phyloP scores from a whole-genome alignment of 2,329 filamentous ascomycete genomes.

The Cladosporium colombiae region DNA sequence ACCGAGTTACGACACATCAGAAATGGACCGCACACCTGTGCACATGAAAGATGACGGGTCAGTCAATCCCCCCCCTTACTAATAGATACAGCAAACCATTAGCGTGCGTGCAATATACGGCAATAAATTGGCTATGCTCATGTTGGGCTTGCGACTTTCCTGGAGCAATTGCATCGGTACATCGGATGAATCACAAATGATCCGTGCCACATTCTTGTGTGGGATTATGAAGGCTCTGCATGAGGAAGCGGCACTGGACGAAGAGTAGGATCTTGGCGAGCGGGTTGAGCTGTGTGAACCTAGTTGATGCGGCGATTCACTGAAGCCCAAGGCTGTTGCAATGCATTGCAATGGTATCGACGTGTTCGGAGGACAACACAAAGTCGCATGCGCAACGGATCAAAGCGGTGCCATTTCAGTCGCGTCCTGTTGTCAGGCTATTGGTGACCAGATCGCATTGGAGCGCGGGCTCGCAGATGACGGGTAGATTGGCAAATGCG shows the following conservation, averaged over 20 bases:
- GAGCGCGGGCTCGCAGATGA: not conserved
- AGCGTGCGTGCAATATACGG: conserved; percentile 17
- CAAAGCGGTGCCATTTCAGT: not conserved
- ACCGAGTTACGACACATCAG: not conserved
- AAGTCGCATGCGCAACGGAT: not conserved
- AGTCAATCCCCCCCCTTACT: conserved; percentile 45
- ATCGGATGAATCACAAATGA: not conserved
- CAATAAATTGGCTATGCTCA: not conserved
- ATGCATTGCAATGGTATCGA: not conserved
- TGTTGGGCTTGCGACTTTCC: not conserved
- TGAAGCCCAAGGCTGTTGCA: not conserved
- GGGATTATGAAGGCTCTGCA: not conserved
- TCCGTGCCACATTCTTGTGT: not conserved
- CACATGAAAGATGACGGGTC: conserved; percentile 87
- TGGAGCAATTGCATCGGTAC: not conserved
- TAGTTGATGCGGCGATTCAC: not conserved
- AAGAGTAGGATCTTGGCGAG: not conserved
- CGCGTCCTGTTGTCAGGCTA: not conserved
- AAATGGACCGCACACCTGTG: conserved; percentile 13
- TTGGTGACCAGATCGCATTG: not conserved
- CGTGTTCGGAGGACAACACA: not conserved
- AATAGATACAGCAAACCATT: not conserved
- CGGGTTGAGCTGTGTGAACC: not conserved
- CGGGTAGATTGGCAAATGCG: conserved; percentile 12
- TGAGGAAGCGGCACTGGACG: not conserved